phyloP scores from a whole-genome alignment of 495 filamentous ascomycete species.

The Sordaria brevicollis region DNA sequence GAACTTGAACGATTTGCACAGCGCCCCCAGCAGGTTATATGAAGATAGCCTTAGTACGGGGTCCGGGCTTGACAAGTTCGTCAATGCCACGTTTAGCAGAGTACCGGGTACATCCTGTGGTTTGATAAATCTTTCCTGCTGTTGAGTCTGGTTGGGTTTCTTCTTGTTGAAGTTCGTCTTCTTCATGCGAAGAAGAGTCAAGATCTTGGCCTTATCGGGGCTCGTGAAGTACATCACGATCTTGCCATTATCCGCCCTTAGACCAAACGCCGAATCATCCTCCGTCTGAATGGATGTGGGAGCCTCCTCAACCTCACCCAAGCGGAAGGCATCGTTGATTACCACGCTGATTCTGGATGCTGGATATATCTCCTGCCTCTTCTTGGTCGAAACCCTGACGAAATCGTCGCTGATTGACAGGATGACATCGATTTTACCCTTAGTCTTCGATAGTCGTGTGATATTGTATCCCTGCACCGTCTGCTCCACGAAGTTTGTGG shows the following conservation, averaged over 20 bases:
- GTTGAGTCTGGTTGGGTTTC: constrained; percentile 43
- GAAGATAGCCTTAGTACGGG: constrained; percentile 46
- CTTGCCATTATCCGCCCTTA: constrained; percentile 56
- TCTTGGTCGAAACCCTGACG: constrained; percentile 56
- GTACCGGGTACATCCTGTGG: constrained; percentile 61
- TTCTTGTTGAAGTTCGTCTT: constrained; percentile 52
- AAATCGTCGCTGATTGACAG: constrained; percentile 56
- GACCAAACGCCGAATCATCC: constrained; percentile 56
- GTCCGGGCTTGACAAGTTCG: constrained; percentile 50
- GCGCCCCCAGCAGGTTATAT: constrained; percentile 51
- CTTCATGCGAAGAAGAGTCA: constrained; percentile 47
- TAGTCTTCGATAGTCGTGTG: constrained; percentile 51
- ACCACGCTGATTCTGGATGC: constrained; percentile 46
- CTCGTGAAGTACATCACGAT: constrained; percentile 59
- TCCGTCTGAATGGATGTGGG: constrained; percentile 50
- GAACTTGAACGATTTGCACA: constrained; percentile 56
- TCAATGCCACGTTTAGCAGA: constrained; percentile 52
- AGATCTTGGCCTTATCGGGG: constrained; percentile 46
- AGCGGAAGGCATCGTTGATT: constrained; percentile 56
- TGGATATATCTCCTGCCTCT: constrained; percentile 54
- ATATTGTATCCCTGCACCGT: constrained; percentile 54
- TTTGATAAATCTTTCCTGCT: constrained; percentile 49
- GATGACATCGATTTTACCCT: constrained; percentile 53
- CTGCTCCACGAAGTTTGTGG: constrained; percentile 53
- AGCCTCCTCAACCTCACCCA: constrained; percentile 54